phyloP scores from a whole-genome alignment of 345 rosid species.

The Chamaenerion angustifolium region DNA sequence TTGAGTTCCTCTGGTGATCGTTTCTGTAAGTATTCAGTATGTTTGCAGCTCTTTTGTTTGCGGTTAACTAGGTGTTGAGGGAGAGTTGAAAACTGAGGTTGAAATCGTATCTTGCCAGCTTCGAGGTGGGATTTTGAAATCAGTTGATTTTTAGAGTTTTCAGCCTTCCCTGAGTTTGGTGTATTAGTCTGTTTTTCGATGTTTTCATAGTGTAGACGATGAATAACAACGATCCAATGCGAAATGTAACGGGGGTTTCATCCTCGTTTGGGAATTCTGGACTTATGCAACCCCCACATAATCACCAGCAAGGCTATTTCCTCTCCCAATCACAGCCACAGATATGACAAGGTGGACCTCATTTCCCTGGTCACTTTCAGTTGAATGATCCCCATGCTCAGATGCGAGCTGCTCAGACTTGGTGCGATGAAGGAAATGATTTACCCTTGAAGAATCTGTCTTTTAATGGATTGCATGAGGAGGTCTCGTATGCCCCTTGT shows the following conservation, averaged over 20 bases:
- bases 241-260: conserved; percentile 3
- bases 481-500: conserved; percentile 61
- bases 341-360: not conserved
- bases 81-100: no score
- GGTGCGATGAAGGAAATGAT: conserved; percentile 77
- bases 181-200: no score
- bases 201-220: not conserved
- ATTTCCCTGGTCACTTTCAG: conserved; percentile 16
- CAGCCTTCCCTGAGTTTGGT: no score
- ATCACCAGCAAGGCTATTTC: conserved; percentile 9
- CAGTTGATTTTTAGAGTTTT: no score
- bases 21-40: no score
- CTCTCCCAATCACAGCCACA: conserved; percentile 12
- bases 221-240: conserved; percentile 8
- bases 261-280: conserved; percentile 10
- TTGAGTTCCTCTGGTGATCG: no score
- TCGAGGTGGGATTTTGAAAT: no score
- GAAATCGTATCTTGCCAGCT: no score
- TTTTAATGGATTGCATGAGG: conserved; percentile 48
- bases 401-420: conserved; percentile 13
- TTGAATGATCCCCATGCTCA: conserved; percentile 12
- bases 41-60: no score
- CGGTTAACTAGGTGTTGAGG: no score
- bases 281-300: conserved; percentile 5
- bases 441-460: conserved; percentile 55